Evolutionary conservation across 1,284 basidiomycete genomes (phyloP).

Genomic region (Gymnopus androsaceus): DNA sequence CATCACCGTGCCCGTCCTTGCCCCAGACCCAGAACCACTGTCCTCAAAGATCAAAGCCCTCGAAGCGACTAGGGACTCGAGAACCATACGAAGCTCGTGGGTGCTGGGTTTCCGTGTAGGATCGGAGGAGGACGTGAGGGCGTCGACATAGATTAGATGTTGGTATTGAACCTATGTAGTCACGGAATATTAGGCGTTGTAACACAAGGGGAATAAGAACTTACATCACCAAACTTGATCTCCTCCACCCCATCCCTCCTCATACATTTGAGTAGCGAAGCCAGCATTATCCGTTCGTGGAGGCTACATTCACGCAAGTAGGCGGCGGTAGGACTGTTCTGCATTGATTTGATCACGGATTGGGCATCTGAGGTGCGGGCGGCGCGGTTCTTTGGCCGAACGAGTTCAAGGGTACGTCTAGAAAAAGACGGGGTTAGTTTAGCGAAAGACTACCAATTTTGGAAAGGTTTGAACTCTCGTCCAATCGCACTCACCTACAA

Average conservation of each 20-base stretch:
- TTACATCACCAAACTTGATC: slow-evolving; percentile 80
- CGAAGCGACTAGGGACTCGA: slow-evolving; percentile 70
- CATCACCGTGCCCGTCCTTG: no score
- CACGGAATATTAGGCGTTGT: slow-evolving; percentile 1
- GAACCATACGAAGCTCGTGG: slow-evolving; percentile 59
- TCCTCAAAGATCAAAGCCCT: slow-evolving; percentile 74
- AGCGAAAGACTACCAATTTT: not conserved
- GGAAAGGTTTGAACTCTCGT: not conserved
- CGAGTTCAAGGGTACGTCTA: slow-evolving; percentile 86
- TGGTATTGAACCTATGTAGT: slow-evolving; percentile 62
- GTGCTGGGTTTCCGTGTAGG: slow-evolving; percentile 53
- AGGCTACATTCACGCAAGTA: slow-evolving; percentile 81
- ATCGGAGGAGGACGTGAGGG: slow-evolving; percentile 54
- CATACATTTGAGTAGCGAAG: slow-evolving; percentile 82
- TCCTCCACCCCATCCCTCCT: slow-evolving; percentile 86
- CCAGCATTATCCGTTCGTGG: slow-evolving; percentile 89
- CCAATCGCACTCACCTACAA: slow-evolving; percentile 73
- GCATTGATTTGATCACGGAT: slow-evolving; percentile 86
- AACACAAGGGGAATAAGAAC: slow-evolving; percentile 6
- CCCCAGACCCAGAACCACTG: slow-evolving; percentile 49
- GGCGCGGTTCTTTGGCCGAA: slow-evolving; percentile 49
- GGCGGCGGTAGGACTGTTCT: slow-evolving; percentile 85
- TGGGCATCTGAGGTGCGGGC: slow-evolving; percentile 79
- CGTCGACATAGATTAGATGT: slow-evolving; percentile 61
- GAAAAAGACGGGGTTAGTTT: not conserved